Percentiles rank a stretch among this genome's conserved stretches.
Evolutionary conservation across 75 land plant genomes (phyloP).

Genomic region (Pinus tabuliformis): DNA sequence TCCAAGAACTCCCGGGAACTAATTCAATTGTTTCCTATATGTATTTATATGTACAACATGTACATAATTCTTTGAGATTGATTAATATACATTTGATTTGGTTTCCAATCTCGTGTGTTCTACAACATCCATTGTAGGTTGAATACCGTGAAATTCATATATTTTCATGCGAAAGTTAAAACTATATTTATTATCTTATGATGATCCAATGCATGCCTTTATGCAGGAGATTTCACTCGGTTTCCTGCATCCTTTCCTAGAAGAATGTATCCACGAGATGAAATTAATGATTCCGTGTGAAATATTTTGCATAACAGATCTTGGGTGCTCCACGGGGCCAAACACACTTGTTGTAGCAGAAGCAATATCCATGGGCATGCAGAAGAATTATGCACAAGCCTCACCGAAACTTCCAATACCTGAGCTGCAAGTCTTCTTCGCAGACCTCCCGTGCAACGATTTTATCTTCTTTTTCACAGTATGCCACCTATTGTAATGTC

Average conservation of each 20-base stretch:
- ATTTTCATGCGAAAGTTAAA: not conserved
- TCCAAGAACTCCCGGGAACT: too few relatives aligned
- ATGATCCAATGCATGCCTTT: not conserved
- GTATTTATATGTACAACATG: too few relatives aligned
- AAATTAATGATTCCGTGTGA: not conserved
- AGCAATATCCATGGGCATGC: constrained; percentile 24
- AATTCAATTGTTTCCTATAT: too few relatives aligned
- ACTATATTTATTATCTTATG: not conserved
- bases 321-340: constrained; percentile 67
- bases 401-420: constrained; percentile 2
- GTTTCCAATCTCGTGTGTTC: too few relatives aligned
- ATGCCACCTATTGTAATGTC: constrained; percentile 3
- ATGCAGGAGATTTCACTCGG: not conserved
- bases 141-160: too few relatives aligned
- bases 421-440: constrained; percentile 45
- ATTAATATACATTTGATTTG: too few relatives aligned
- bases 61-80: too few relatives aligned
- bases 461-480: constrained; percentile 48
- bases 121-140: too few relatives aligned
- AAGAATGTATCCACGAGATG: constrained; percentile 6
- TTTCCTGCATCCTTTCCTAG: not conserved
- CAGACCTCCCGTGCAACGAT: constrained; percentile 65
- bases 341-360: constrained; percentile 35
- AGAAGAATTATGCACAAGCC: not conserved
- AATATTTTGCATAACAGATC: constrained; percentile 35